Evolutionary conservation across 257 asterid species (phyloP).

Genomic region (Nicotiana attenuata): DNA sequence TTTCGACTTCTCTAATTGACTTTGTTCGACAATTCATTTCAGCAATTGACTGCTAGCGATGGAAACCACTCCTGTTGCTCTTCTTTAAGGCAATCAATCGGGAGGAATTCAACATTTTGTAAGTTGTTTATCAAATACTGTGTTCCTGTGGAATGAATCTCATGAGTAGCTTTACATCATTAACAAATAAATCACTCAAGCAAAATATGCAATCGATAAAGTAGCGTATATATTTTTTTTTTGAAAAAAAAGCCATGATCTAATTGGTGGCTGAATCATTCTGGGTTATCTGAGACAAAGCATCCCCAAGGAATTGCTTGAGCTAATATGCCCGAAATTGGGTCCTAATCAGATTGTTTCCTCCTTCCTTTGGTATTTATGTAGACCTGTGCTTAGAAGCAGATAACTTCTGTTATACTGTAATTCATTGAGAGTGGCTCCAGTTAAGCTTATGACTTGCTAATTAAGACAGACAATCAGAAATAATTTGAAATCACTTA

Average conservation of each 20-base stretch:
- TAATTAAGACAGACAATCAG: background rate
- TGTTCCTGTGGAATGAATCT: background rate
- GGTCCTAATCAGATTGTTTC: background rate
- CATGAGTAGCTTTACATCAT: background rate
- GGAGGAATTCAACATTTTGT: slow-evolving; percentile 43
- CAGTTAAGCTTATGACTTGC: background rate
- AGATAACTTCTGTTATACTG: background rate
- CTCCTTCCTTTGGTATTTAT: background rate
- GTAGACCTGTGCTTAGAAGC: background rate
- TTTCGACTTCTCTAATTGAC: slow-evolving; percentile 1
- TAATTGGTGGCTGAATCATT: background rate
- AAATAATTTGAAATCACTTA: background rate
- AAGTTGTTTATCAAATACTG: slow-evolving; percentile 32
- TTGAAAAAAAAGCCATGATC: background rate
- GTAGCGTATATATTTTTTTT: background rate
- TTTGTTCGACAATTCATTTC: slow-evolving; percentile 20
- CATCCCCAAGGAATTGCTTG: background rate
- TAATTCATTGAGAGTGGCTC: background rate
- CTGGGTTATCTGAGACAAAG: too few species aligned
- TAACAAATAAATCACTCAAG: background rate
- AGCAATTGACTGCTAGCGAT: slow-evolving; percentile 38
- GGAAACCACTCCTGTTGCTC: slow-evolving; percentile 33
- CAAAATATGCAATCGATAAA: background rate
- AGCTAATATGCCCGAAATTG: background rate
- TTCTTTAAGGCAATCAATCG: slow-evolving; percentile 29